Evolutionary conservation across 1,284 basidiomycete species (phyloP).

Genomic region (Mrakiaceae sp.): DNA sequence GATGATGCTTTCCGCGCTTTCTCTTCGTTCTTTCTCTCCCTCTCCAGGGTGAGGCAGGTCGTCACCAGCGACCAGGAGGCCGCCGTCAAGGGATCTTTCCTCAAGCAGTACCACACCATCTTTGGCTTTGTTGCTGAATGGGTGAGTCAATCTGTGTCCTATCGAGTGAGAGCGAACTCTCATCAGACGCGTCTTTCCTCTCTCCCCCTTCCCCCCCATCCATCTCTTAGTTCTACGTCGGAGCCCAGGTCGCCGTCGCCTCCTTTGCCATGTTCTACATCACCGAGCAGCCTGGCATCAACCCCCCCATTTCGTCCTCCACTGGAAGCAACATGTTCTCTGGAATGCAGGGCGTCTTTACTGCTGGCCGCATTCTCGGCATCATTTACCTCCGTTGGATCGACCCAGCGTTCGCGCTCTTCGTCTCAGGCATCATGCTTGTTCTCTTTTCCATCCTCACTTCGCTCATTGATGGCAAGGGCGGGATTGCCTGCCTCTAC

Average conservation of each 20-base stretch:
- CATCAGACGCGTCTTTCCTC: neutral
- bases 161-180: too few species aligned
- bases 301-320: slow-evolving; percentile 16
- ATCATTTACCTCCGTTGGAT: slow-evolving; percentile 23
- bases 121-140: slow-evolving; percentile 25
- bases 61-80: slow-evolving; percentile 21
- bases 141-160: slow-evolving; percentile 13
- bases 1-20: neutral
- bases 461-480: slow-evolving; percentile 21
- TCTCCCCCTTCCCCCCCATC: neutral
- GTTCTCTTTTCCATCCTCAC: slow-evolving; percentile 26
- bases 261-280: slow-evolving; percentile 26
- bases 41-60: slow-evolving; percentile 3
- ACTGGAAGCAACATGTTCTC: slow-evolving; percentile 27
- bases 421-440: slow-evolving; percentile 22
- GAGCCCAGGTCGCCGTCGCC: slow-evolving; percentile 27
- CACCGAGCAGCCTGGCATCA: slow-evolving; percentile 21
- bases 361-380: slow-evolving; percentile 27
- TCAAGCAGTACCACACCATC: slow-evolving; percentile 24
- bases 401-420: slow-evolving; percentile 26
- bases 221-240: slow-evolving; percentile 7
- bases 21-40: neutral
- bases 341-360: slow-evolving; percentile 28
- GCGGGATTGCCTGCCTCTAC: slow-evolving; percentile 27
- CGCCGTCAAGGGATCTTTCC: slow-evolving; percentile 20